Conservation (phyloP, 345 rosid species). For the Salix suchowensis region DNA sequence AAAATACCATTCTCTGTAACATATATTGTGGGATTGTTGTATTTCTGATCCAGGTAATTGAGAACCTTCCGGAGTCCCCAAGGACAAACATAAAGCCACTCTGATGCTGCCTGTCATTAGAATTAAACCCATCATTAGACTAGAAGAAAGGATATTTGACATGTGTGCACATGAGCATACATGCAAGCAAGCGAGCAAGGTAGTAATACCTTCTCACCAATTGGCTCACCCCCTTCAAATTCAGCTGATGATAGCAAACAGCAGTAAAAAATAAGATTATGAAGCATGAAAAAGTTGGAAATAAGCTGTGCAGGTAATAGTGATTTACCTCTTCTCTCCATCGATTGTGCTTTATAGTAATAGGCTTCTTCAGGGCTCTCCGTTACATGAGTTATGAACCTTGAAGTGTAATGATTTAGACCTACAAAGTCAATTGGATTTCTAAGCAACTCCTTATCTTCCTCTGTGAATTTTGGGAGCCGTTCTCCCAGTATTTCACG, state of each 20-base stretch:
- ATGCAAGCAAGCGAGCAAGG: neutral
- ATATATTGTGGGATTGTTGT: constrained; percentile 60
- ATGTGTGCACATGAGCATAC: neutral
- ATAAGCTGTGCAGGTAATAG: neutral
- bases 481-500: constrained; percentile 50
- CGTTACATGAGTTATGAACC: constrained; percentile 56
- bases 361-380: constrained; percentile 38
- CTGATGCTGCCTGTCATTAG: constrained; percentile 76
- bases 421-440: constrained; percentile 77
- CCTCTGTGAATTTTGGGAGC: constrained; percentile 69
- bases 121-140: constrained; percentile 10
- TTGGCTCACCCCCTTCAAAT: constrained; percentile 71
- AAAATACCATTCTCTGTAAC: constrained; percentile 75
- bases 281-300: neutral
- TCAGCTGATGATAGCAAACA: constrained; percentile 35
- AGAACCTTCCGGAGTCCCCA: constrained; percentile 82
- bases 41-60: constrained; percentile 53
- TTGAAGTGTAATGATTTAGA: constrained; percentile 80
- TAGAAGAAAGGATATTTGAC: neutral
- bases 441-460: constrained; percentile 57
- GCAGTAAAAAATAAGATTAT: constrained; percentile 9
- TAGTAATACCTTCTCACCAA: constrained; percentile 67
- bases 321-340: constrained; percentile 58
- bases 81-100: constrained; percentile 85
- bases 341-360: constrained; percentile 56